Conservation (phyloP, 2,329 filamentous ascomycete species). For the Waltergamsia citrina region DNA sequence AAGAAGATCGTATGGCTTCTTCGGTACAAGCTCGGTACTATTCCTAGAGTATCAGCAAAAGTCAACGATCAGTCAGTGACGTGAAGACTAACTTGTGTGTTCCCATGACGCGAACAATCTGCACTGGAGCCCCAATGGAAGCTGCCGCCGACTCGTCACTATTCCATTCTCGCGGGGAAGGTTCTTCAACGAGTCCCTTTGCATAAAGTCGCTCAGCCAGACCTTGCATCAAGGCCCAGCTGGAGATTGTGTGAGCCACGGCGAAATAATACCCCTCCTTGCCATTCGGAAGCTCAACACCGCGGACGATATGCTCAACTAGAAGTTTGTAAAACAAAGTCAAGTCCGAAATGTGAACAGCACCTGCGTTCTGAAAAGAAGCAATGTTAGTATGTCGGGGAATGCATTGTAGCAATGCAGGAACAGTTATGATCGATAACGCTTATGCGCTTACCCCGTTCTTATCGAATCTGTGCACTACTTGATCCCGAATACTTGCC, state of each 20-base stretch:
- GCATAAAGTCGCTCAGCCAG: slow-evolving; percentile 15
- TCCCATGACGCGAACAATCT: slow-evolving; percentile 13
- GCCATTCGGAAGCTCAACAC: slow-evolving; percentile 10
- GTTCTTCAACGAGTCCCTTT: slow-evolving; percentile 16
- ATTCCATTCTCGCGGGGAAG: slow-evolving; percentile 15
- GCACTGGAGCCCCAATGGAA: slow-evolving; percentile 16
- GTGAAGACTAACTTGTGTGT: slow-evolving; percentile 13
- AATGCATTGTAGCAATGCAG: background rate
- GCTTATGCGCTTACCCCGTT: slow-evolving; percentile 16
- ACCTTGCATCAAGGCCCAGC: slow-evolving; percentile 18
- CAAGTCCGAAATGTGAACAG: slow-evolving; percentile 11
- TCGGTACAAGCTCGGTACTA: slow-evolving; percentile 9
- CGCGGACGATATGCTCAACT: slow-evolving; percentile 7
- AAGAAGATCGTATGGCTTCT: slow-evolving; percentile 11
- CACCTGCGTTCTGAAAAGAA: slow-evolving; percentile 11
- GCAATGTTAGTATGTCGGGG: background rate
- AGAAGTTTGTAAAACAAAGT: slow-evolving; percentile 17
- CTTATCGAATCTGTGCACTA: slow-evolving; percentile 20
- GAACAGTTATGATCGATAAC: too few relatives aligned
- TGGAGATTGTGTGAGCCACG: slow-evolving; percentile 14
- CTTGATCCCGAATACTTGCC: slow-evolving; percentile 15
- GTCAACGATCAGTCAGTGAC: background rate
- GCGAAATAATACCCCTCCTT: slow-evolving; percentile 23
- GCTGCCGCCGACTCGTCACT: slow-evolving; percentile 20
- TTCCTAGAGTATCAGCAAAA: background rate